Evolutionary conservation across 768 basidiomycete genomes (phyloP).

Genomic region (Leucocoprinus sp.): DNA sequence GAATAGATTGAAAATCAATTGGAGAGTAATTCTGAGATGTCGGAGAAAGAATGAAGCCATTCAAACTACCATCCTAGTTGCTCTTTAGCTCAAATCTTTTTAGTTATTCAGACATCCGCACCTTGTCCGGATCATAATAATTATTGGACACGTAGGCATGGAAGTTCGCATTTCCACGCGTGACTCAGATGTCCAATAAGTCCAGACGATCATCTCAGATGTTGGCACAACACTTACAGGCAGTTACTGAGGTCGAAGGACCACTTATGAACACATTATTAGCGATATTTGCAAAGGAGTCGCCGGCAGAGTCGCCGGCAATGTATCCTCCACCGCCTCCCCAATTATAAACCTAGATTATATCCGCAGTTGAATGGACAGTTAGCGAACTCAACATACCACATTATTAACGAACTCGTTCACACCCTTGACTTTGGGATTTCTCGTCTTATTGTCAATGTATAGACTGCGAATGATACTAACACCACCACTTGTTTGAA

Average conservation of each 20-base stretch:
- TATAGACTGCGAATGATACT: slow-evolving; percentile 29
- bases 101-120: not conserved
- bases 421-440: slow-evolving; percentile 30
- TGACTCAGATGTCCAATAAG: slow-evolving; percentile 17
- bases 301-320: slow-evolving; percentile 27
- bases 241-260: slow-evolving; percentile 22
- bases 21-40: slow-evolving; percentile 24
- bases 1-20: slow-evolving; percentile 23
- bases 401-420: slow-evolving; percentile 31
- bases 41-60: slow-evolving; percentile 21
- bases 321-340: slow-evolving; percentile 28
- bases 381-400: slow-evolving; percentile 14
- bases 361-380: not conserved
- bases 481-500: slow-evolving; percentile 27
- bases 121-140: slow-evolving; percentile 24
- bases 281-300: slow-evolving; percentile 26
- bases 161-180: slow-evolving; percentile 29
- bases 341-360: slow-evolving; percentile 24
- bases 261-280: slow-evolving; percentile 30
- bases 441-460: slow-evolving; percentile 29
- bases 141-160: slow-evolving; percentile 27
- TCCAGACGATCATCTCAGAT: not conserved
- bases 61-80: slow-evolving; percentile 22
- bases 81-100: not conserved
- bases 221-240: slow-evolving; percentile 15